phyloP scores from a whole-genome alignment of 1,139 yeast genomes.

The Taiozyma sp. region DNA sequence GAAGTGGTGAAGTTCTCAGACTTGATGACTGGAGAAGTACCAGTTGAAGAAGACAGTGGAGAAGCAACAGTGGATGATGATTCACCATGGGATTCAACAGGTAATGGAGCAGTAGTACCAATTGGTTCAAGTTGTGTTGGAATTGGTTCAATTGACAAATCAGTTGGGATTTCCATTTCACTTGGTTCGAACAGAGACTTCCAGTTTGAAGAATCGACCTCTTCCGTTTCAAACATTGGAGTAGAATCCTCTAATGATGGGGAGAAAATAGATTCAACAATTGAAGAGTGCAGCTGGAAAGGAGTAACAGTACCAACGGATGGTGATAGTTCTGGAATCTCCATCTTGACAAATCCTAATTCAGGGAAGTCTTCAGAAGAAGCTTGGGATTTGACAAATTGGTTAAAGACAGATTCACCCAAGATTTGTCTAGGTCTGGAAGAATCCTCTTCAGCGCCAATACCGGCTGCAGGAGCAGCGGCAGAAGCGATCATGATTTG shows the following conservation, averaged over 20 bases:
- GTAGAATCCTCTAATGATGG: conserved; percentile 44
- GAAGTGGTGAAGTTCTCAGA: conserved; percentile 3
- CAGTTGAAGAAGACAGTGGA: conserved; percentile 1
- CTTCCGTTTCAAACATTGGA: conserved; percentile 61
- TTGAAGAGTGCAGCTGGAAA: conserved; percentile 51
- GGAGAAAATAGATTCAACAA: conserved; percentile 58
- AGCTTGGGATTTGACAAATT: conserved; percentile 28
- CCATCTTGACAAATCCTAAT: conserved; percentile 19
- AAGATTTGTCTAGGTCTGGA: conserved; percentile 28
- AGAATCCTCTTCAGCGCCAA: conserved; percentile 2
- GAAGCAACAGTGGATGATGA: conserved; percentile 23
- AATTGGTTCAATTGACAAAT: conserved; percentile 1
- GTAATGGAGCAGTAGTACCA: not conserved
- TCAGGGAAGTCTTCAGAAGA: conserved; percentile 13
- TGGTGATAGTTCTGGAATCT: conserved; percentile 21
- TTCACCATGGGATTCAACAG: conserved; percentile 11
- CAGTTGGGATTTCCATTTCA: conserved; percentile 20
- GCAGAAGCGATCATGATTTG: conserved; percentile 2
- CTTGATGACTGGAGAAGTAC: conserved; percentile 1
- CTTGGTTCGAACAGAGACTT: conserved; percentile 47
- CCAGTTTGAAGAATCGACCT: conserved; percentile 52
- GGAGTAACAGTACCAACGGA: conserved; percentile 34
- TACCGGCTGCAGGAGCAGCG: not conserved
- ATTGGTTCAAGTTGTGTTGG: conserved; percentile 1
- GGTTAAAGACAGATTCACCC: conserved; percentile 40